phyloP scores from a whole-genome alignment of 768 basidiomycete genomes.

The Mrakia gelida region DNA sequence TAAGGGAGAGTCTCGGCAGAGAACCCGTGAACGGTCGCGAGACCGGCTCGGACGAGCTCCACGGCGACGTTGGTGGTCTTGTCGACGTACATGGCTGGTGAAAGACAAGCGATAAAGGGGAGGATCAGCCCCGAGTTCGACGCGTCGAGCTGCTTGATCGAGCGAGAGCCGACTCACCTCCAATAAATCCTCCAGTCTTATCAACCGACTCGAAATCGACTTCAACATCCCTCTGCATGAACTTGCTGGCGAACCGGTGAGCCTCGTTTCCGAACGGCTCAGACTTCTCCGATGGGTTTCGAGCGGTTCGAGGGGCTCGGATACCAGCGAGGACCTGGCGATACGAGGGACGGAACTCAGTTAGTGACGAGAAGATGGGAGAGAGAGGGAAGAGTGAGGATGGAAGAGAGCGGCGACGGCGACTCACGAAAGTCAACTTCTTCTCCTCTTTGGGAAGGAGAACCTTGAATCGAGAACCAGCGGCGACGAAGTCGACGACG shows the following conservation, averaged over 20 bases:
- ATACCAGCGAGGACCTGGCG: too few species aligned
- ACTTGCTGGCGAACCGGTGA: slow-evolving; percentile 70
- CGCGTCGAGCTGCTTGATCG: not conserved
- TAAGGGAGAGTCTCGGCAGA: slow-evolving; percentile 79
- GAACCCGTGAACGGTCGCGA: slow-evolving; percentile 81
- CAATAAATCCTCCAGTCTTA: slow-evolving; percentile 95
- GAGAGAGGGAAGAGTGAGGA: not conserved
- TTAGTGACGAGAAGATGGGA: too few species aligned
- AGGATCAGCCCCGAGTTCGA: not conserved
- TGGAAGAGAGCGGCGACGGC: too few species aligned
- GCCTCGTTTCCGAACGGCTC: slow-evolving; percentile 87
- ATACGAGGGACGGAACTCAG: too few species aligned
- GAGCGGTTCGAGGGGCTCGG: slow-evolving; percentile 71
- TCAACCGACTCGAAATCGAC: slow-evolving; percentile 84
- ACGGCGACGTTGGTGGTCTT: slow-evolving; percentile 84
- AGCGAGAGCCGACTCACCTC: slow-evolving; percentile 39
- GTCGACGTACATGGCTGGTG: slow-evolving; percentile 53
- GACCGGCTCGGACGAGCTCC: slow-evolving; percentile 50
- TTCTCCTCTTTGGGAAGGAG: slow-evolving; percentile 87
- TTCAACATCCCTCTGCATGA: slow-evolving; percentile 93
- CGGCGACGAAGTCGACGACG: slow-evolving; percentile 86
- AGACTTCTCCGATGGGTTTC: slow-evolving; percentile 69
- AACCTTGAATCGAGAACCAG: slow-evolving; percentile 94
- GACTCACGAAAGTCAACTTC: slow-evolving; percentile 73
- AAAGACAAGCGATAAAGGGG: not conserved